Conservation (phyloP, 805 yeast genomes). For the Teunomyces pallodes region DNA sequence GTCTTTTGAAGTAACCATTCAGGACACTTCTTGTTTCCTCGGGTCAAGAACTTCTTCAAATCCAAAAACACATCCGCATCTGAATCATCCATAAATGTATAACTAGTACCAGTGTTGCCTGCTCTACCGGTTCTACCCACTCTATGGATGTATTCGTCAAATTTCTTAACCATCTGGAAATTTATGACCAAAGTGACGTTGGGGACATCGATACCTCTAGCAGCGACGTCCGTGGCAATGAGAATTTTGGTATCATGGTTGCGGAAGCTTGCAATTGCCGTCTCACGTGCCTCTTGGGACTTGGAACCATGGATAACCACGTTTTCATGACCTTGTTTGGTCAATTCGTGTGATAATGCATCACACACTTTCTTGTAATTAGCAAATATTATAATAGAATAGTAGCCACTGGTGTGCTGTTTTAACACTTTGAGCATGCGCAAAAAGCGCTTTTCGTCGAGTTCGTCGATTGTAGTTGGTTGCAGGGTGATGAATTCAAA, state of each 20-base stretch:
- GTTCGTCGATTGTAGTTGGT: slow-evolving; percentile 20
- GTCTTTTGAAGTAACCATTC: slow-evolving; percentile 19
- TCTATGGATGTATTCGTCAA: slow-evolving; percentile 88
- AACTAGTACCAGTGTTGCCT: slow-evolving; percentile 73
- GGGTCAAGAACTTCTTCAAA: slow-evolving; percentile 47
- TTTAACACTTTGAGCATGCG: slow-evolving; percentile 39
- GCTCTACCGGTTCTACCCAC: slow-evolving; percentile 98
- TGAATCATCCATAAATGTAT: slow-evolving; percentile 63
- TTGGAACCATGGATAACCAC: slow-evolving; percentile 84
- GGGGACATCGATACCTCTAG: slow-evolving; percentile 92
- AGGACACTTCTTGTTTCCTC: slow-evolving; percentile 29
- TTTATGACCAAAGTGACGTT: slow-evolving; percentile 82
- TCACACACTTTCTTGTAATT: slow-evolving; percentile 78
- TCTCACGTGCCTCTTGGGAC: slow-evolving; percentile 80
- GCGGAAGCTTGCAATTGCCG: slow-evolving; percentile 61
- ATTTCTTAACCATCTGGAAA: slow-evolving; percentile 73
- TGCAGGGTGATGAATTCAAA: slow-evolving; percentile 39
- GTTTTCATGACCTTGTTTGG: slow-evolving; percentile 32
- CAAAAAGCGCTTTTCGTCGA: slow-evolving; percentile 37
- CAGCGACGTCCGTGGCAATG: slow-evolving; percentile 94
- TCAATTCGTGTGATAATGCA: slow-evolving; percentile 50
- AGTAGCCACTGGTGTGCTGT: slow-evolving; percentile 40
- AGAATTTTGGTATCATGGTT: slow-evolving; percentile 56
- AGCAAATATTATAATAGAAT: slow-evolving; percentile 70
- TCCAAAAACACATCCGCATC: slow-evolving; percentile 54